These are phyloP conservation scores for Phytophthora aleatoria DNA, from an alignment of 352 stramenopile species.

Conservation along the genomic window DNA sequence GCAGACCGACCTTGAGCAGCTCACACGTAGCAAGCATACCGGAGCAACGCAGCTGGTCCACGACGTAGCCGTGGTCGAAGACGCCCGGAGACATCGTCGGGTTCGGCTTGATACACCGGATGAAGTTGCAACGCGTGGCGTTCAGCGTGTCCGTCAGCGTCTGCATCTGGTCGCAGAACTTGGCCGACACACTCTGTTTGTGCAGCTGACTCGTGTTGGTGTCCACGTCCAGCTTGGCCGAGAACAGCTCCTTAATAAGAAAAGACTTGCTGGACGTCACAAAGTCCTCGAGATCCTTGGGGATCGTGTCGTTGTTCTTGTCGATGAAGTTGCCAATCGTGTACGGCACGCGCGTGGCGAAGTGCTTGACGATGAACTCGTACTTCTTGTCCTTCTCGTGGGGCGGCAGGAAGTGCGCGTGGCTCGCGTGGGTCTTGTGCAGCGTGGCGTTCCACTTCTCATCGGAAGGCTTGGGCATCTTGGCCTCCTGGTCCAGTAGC, in stretches of 20 bases:
- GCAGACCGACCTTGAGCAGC: slow-evolving; percentile 90
- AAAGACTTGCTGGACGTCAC: slow-evolving; percentile 78
- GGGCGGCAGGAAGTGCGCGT: slow-evolving; percentile 74
- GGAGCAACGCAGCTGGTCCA: slow-evolving; percentile 89
- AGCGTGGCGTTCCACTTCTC: slow-evolving; percentile 87
- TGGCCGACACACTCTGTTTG: slow-evolving; percentile 74
- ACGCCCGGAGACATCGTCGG: slow-evolving; percentile 69
- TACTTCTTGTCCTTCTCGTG: slow-evolving; percentile 92
- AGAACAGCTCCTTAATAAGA: slow-evolving; percentile 87
- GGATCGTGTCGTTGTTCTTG: slow-evolving; percentile 97
- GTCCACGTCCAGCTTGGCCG: slow-evolving; percentile 57
- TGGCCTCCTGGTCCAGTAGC: slow-evolving; percentile 80
- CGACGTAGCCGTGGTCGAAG: slow-evolving; percentile 91
- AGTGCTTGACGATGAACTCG: slow-evolving; percentile 97
- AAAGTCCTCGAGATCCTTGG: slow-evolving; percentile 90
- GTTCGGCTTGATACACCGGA: slow-evolving; percentile 93
- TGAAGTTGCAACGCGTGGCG: slow-evolving; percentile 86
- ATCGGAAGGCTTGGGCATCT: slow-evolving; percentile 80
- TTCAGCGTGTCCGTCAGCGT: slow-evolving; percentile 87
- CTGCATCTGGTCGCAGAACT: slow-evolving; percentile 90
- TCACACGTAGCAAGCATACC: slow-evolving; percentile 92
- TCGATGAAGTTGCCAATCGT: slow-evolving; percentile 96
- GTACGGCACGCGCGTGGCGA: slow-evolving; percentile 95
- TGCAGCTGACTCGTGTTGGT: slow-evolving; percentile 49
- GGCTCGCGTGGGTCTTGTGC: slow-evolving; percentile 76